Evolutionary conservation across 2,329 filamentous ascomycete species (phyloP).

Genomic region (Ophiocordyceps camponoti-leonardi): DNA sequence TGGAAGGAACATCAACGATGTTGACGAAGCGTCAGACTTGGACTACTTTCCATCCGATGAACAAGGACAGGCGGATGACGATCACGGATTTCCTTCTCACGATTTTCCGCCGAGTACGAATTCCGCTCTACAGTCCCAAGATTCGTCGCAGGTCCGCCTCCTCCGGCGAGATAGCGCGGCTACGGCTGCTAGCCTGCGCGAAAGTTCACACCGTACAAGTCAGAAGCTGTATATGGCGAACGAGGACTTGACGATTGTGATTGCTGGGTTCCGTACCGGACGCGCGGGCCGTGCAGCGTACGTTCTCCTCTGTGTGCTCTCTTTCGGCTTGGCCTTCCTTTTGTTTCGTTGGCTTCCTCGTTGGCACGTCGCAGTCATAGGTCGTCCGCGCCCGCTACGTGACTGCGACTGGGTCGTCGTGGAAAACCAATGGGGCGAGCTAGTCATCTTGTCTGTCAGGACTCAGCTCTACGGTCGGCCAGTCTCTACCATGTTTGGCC

Average conservation of each 20-base stretch:
- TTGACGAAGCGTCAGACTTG: conserved; percentile 22
- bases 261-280: conserved; percentile 80
- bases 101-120: conserved; percentile 38
- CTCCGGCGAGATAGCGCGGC: conserved; percentile 53
- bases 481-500: conserved; percentile 49
- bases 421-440: conserved; percentile 96
- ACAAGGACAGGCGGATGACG: conserved; percentile 21
- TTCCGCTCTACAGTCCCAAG: conserved; percentile 42
- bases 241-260: conserved; percentile 84
- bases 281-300: conserved; percentile 52
- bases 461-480: conserved; percentile 33
- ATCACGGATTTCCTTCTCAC: conserved; percentile 21
- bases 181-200: conserved; percentile 48
- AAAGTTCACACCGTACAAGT: conserved; percentile 42
- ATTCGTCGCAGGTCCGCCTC: conserved; percentile 44
- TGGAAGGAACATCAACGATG: conserved; percentile 16
- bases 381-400: conserved; percentile 48
- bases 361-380: conserved; percentile 66
- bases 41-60: conserved; percentile 23
- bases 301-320: conserved; percentile 49
- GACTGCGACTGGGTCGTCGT: conserved; percentile 84
- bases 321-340: conserved; percentile 65
- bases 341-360: conserved; percentile 78
- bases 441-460: conserved; percentile 56
- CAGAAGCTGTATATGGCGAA: conserved; percentile 90